phyloP scores from a whole-genome alignment of 2,329 filamentous ascomycete species.

The Fonsecaea pedrosoi region DNA sequence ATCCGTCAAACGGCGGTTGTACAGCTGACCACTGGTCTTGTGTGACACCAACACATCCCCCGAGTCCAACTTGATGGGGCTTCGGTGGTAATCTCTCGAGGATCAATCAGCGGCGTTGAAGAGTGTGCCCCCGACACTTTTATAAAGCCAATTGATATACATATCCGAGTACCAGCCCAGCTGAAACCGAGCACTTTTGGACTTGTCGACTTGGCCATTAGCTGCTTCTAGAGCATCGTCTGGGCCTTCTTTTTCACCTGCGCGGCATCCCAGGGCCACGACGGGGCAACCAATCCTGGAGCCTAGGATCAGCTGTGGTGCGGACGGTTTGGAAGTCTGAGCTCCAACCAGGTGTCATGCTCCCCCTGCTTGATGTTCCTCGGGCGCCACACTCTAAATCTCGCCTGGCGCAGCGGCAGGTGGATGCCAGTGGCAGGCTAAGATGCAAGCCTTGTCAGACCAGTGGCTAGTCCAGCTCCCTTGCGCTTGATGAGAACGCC shows the following conservation, averaged over 20 bases:
- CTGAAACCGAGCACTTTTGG: constrained; percentile 5
- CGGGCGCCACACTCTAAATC: constrained; percentile 38
- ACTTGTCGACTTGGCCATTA: constrained; percentile 5
- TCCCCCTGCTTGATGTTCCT: constrained; percentile 20
- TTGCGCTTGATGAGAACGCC: constrained; percentile 19
- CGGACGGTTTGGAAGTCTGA: constrained; percentile 9
- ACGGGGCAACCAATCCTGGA: constrained; percentile 26
- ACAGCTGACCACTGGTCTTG: constrained; percentile 2
- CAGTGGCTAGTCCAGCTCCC: constrained; percentile 31
- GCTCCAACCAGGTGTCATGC: constrained; percentile 9
- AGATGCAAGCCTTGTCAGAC: constrained; percentile 35
- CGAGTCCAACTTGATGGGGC: background rate
- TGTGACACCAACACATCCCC: constrained; percentile 20
- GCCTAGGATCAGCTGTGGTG: constrained; percentile 19
- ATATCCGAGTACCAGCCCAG: background rate
- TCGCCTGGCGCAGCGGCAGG: constrained; percentile 36
- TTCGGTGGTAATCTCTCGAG: background rate
- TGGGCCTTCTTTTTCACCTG: constrained; percentile 5
- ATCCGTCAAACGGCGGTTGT: constrained; percentile 7
- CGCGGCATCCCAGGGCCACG: background rate
- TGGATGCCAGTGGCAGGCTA: constrained; percentile 30
- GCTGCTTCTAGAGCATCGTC: constrained; percentile 17
- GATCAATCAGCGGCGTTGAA: background rate
- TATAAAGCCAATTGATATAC: background rate
- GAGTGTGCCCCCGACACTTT: background rate